These are phyloP conservation scores for Alternaria incomplexa DNA, from an alignment of 2,329 filamentous ascomycete species.

Conservation along the genomic window DNA sequence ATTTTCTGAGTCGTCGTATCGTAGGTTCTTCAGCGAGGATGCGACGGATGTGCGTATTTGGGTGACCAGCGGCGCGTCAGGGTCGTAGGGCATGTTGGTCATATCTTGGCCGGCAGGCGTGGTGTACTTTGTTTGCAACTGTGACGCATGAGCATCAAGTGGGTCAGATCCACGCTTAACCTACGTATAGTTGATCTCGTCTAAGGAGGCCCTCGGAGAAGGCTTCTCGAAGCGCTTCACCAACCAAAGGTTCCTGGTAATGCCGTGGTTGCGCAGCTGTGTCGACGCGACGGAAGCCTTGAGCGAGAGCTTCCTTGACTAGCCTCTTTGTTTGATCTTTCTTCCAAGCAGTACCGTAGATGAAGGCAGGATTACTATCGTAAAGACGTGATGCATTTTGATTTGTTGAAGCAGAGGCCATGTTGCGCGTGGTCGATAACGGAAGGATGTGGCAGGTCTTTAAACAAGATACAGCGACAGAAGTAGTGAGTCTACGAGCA, in stretches of 20 bases:
- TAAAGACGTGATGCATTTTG: conserved; percentile 19
- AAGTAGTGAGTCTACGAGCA: too few relatives aligned
- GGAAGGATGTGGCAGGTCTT: not conserved
- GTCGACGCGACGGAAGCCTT: conserved; percentile 76
- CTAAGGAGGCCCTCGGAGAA: conserved; percentile 65
- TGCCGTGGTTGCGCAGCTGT: conserved; percentile 80
- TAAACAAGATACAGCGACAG: not conserved
- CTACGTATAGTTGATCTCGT: conserved; percentile 68
- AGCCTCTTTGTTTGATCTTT: conserved; percentile 69
- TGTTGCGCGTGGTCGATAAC: too few relatives aligned
- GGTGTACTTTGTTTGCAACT: conserved; percentile 87
- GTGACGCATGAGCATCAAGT: not conserved
- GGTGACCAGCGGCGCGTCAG: conserved; percentile 62
- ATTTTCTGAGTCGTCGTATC: conserved; percentile 41
- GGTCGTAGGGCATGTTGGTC: conserved; percentile 67
- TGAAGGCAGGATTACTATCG: conserved; percentile 46
- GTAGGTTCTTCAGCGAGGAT: conserved; percentile 70
- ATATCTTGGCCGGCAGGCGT: conserved; percentile 66
- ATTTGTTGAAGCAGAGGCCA: not conserved
- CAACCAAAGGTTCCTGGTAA: conserved; percentile 76
- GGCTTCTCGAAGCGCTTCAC: conserved; percentile 68
- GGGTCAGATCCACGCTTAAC: rapidly evolving
- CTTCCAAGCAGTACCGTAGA: conserved; percentile 92
- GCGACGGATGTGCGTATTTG: conserved; percentile 72
- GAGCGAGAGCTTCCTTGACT: conserved; percentile 70